A percentile compares a stretch with the other conserved stretches of the same genome.
Conservation (phyloP, 2,329 filamentous ascomycete genomes). For the Blastomyces percursus region DNA sequence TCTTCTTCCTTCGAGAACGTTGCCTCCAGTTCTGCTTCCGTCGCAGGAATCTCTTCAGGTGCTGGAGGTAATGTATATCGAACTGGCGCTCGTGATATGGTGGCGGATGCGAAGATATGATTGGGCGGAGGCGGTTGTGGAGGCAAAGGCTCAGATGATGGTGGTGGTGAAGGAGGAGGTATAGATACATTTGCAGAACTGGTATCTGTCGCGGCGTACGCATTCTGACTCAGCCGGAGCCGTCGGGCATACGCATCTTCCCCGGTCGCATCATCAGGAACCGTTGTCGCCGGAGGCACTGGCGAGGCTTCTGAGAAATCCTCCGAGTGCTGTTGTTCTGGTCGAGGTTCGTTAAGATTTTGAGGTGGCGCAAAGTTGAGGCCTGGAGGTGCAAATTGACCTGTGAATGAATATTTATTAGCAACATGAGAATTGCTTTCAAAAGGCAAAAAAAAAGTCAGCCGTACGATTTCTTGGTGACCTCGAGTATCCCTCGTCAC, state of each 20-base stretch:
- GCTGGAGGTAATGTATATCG: conserved; percentile 53
- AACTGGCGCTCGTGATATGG: conserved; percentile 67
- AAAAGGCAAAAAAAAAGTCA: conserved; percentile 7
- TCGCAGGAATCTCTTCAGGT: conserved; percentile 42
- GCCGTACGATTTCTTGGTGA: conserved; percentile 37
- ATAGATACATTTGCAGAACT: conserved; percentile 21
- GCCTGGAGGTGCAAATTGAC: conserved; percentile 41
- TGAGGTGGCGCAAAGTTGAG: conserved; percentile 43
- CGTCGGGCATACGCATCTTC: conserved; percentile 60
- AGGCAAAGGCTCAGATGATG: conserved; percentile 22
- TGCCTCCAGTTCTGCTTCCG: conserved; percentile 43
- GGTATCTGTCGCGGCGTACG: conserved; percentile 15
- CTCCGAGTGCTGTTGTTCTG: conserved; percentile 16
- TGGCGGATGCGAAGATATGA: conserved; percentile 36
- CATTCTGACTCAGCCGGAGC: conserved; percentile 44
- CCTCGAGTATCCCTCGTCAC: conserved; percentile 38
- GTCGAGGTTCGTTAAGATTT: conserved; percentile 29
- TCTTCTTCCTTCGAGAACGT: conserved; percentile 31
- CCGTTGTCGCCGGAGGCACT: conserved; percentile 31
- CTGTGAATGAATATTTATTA: conserved; percentile 21
- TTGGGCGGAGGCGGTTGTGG: conserved; percentile 33
- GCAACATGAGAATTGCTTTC: conserved; percentile 10
- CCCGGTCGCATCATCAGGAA: conserved; percentile 51
- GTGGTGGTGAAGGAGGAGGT: conserved; percentile 20
- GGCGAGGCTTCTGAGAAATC: conserved; percentile 17